A percentile compares a stretch with the other conserved stretches of the same genome.
These are phyloP conservation scores for Saccharomycopsis sp. DNA, from an alignment of 805 yeast genomes.

Conservation along the genomic window DNA sequence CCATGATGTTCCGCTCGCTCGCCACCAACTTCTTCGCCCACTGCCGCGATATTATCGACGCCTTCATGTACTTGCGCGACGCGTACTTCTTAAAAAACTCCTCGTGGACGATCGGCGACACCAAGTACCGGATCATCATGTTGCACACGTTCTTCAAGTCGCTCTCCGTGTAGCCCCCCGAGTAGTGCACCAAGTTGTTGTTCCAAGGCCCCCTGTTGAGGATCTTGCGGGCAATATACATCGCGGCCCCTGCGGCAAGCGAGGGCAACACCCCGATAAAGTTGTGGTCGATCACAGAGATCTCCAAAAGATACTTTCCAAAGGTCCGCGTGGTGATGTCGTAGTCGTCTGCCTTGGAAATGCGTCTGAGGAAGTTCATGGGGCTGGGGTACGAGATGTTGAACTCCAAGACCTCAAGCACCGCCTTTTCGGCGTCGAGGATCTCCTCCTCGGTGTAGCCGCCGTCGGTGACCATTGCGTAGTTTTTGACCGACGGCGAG, in stretches of 20 bases:
- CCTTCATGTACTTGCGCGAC: constrained; percentile 80
- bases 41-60: constrained; percentile 69
- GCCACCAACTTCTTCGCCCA: constrained; percentile 61
- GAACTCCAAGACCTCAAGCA: constrained; percentile 64
- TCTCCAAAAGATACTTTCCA: constrained; percentile 79
- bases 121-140: constrained; percentile 68
- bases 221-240: constrained; percentile 74
- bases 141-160: constrained; percentile 69
- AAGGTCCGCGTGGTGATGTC: constrained; percentile 77
- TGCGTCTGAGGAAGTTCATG: constrained; percentile 79
- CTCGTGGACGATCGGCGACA: constrained; percentile 79
- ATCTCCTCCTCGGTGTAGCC: constrained; percentile 77
- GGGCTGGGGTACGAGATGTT: constrained; percentile 84
- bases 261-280: constrained; percentile 74
- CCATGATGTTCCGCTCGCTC: background rate
- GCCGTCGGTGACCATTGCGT: constrained; percentile 83
- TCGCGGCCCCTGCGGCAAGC: constrained; percentile 77
- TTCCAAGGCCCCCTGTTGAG: constrained; percentile 71
- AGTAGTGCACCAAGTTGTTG: constrained; percentile 79
- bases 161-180: constrained; percentile 78
- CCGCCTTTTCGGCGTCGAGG: constrained; percentile 73
- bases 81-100: constrained; percentile 93
- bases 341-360: constrained; percentile 86
- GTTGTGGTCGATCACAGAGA: constrained; percentile 65
- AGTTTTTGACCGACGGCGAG: constrained; percentile 77